These are phyloP conservation scores for Teratosphaeria epicoccoides DNA, from an alignment of 2,329 filamentous ascomycete genomes.

Conservation along the genomic window DNA sequence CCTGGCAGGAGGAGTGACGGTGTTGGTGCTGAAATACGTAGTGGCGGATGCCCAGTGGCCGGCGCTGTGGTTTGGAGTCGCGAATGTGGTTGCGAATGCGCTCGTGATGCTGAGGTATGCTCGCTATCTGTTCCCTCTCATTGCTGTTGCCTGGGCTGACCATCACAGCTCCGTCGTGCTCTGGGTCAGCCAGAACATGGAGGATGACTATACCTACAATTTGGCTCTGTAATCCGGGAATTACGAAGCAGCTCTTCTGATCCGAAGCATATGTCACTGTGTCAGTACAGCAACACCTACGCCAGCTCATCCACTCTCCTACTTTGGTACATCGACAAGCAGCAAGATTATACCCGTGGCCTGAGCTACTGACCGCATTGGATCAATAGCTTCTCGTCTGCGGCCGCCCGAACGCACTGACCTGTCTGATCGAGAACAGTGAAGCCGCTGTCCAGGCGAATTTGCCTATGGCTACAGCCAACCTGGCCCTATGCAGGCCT, in stretches of 20 bases:
- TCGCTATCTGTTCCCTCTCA: too few relatives aligned
- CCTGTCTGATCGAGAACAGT: neutral
- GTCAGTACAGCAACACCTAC: neutral
- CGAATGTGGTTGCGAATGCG: slow-evolving; percentile 54
- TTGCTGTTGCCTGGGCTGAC: too few relatives aligned
- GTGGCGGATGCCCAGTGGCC: slow-evolving; percentile 49
- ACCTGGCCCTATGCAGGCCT: neutral
- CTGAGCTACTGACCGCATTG: neutral
- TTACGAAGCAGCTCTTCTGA: neutral
- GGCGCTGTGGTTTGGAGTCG: slow-evolving; percentile 57
- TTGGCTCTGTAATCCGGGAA: slow-evolving; percentile 42
- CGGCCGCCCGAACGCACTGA: neutral
- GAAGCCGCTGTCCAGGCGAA: neutral
- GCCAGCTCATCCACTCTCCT: neutral
- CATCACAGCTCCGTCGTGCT: slow-evolving; percentile 48
- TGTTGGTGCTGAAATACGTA: slow-evolving; percentile 58
- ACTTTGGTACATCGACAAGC: neutral
- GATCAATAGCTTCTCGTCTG: neutral
- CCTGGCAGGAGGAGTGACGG: slow-evolving; percentile 55
- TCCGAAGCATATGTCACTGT: neutral
- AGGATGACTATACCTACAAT: slow-evolving; percentile 63
- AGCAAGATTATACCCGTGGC: neutral
- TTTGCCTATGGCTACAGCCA: neutral
- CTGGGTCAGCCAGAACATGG: slow-evolving; percentile 63
- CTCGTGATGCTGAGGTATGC: slow-evolving; percentile 57